Evolutionary conservation across 805 yeast species (phyloP).

Genomic region (Wickerhamomyces xylosicus): DNA sequence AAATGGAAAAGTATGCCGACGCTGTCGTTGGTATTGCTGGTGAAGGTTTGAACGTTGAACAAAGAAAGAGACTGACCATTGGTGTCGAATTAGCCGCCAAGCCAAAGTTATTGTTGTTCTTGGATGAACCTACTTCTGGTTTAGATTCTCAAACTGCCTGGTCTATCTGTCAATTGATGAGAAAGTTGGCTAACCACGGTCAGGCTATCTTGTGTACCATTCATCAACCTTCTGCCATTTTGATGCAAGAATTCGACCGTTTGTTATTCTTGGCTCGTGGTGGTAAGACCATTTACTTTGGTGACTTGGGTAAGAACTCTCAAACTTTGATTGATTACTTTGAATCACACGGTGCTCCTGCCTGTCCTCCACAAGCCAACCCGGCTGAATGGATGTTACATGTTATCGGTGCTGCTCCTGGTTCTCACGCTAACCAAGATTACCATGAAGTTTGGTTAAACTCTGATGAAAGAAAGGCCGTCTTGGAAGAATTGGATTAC

Average conservation of each 20-base stretch:
- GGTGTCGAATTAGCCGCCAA: slow-evolving; percentile 62
- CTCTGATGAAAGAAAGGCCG: slow-evolving; percentile 50
- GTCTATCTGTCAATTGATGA: slow-evolving; percentile 52
- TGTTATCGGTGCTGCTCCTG: slow-evolving; percentile 77
- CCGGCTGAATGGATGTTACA: slow-evolving; percentile 93
- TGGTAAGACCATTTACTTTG: slow-evolving; percentile 69
- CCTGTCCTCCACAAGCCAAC: slow-evolving; percentile 60
- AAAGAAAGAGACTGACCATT: slow-evolving; percentile 54
- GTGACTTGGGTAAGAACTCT: slow-evolving; percentile 57
- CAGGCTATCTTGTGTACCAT: slow-evolving; percentile 67
- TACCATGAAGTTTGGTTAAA: slow-evolving; percentile 70
- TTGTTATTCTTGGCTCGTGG: slow-evolving; percentile 60
- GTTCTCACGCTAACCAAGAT: slow-evolving; percentile 63
- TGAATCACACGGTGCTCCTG: slow-evolving; percentile 52
- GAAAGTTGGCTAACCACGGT: slow-evolving; percentile 47
- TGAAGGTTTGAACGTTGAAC: slow-evolving; percentile 57
- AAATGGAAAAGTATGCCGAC: slow-evolving; percentile 55
- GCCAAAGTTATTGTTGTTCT: slow-evolving; percentile 47
- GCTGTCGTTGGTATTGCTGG: slow-evolving; percentile 71
- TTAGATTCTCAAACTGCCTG: slow-evolving; percentile 61
- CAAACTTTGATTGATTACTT: slow-evolving; percentile 51
- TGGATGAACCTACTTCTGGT: slow-evolving; percentile 65
- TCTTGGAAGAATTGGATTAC: slow-evolving; percentile 45
- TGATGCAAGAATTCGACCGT: slow-evolving; percentile 71
- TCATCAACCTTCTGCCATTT: slow-evolving; percentile 78